Conservation (phyloP, 257 asterid genomes). For the Fraxinus cuspidata region DNA sequence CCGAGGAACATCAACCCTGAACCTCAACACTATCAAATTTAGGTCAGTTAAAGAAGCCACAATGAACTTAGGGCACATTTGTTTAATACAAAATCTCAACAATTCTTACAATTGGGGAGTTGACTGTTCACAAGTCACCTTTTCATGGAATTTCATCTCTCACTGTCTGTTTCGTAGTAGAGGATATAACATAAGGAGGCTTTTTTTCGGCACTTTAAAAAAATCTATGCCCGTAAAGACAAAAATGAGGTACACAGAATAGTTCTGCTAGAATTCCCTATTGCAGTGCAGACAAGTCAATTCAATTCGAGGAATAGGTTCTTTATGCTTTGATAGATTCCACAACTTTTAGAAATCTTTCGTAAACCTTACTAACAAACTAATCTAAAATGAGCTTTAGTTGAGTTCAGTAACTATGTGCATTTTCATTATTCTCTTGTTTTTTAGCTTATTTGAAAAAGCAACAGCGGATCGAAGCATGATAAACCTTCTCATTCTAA, state of each 20-base stretch:
- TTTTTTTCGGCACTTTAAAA: background rate
- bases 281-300: background rate
- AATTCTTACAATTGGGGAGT: background rate
- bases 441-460: background rate
- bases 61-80: background rate
- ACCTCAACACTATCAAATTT: background rate
- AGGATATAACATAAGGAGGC: background rate
- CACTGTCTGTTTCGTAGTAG: too few species aligned
- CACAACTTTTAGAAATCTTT: background rate
- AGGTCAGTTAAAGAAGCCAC: background rate
- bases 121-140: background rate
- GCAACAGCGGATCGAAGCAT: background rate
- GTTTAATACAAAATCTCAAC: background rate
- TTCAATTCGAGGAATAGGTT: background rate
- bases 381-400: background rate
- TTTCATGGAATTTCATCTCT: background rate
- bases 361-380: background rate
- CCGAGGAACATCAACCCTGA: background rate
- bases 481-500: slow-evolving; percentile 1
- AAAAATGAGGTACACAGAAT: background rate
- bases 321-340: background rate
- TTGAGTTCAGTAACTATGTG: background rate
- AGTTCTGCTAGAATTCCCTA: background rate
- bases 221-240: background rate
- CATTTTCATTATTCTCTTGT: background rate